Evolutionary conservation across 768 basidiomycete genomes (phyloP).

Genomic region (Podaxis sp.): DNA sequence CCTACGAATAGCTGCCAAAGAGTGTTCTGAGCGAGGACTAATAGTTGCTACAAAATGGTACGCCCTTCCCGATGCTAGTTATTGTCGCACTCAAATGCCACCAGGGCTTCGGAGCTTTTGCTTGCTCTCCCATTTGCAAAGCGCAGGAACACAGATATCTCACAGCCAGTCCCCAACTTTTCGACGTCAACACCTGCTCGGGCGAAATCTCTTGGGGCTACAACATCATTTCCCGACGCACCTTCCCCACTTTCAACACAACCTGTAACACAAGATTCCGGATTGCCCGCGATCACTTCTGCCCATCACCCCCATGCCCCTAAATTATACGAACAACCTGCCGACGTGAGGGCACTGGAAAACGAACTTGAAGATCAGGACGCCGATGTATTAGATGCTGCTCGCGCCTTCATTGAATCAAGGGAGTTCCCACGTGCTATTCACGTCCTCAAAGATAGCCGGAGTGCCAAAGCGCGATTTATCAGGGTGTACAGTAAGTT

Average conservation of each 20-base stretch:
- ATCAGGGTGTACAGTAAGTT: slow-evolving; percentile 79
- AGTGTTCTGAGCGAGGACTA: slow-evolving; percentile 75
- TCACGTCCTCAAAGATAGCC: slow-evolving; percentile 62
- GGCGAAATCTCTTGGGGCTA: slow-evolving; percentile 39
- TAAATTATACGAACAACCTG: slow-evolving; percentile 28
- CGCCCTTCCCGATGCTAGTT: slow-evolving; percentile 19
- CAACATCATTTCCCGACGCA: slow-evolving; percentile 35
- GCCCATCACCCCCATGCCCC: slow-evolving; percentile 39
- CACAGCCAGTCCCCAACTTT: slow-evolving; percentile 34
- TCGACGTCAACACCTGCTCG: slow-evolving; percentile 64
- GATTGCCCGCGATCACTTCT: slow-evolving; percentile 21
- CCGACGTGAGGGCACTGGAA: slow-evolving; percentile 37
- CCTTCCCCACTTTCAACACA: slow-evolving; percentile 34
- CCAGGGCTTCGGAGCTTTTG: slow-evolving; percentile 77
- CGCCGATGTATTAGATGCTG: slow-evolving; percentile 71
- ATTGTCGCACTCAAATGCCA: slow-evolving; percentile 15
- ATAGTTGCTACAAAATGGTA: slow-evolving; percentile 78
- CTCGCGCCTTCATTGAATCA: slow-evolving; percentile 69
- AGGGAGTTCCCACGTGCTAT: slow-evolving; percentile 79
- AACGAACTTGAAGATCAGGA: slow-evolving; percentile 57
- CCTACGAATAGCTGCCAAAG: slow-evolving; percentile 61
- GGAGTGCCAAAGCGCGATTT: slow-evolving; percentile 73
- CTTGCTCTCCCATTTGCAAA: slow-evolving; percentile 51
- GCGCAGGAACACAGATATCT: not conserved
- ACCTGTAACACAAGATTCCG: slow-evolving; percentile 27